phyloP scores from a whole-genome alignment of 2,329 filamentous ascomycete genomes.

The Fusarium tuaranense region DNA sequence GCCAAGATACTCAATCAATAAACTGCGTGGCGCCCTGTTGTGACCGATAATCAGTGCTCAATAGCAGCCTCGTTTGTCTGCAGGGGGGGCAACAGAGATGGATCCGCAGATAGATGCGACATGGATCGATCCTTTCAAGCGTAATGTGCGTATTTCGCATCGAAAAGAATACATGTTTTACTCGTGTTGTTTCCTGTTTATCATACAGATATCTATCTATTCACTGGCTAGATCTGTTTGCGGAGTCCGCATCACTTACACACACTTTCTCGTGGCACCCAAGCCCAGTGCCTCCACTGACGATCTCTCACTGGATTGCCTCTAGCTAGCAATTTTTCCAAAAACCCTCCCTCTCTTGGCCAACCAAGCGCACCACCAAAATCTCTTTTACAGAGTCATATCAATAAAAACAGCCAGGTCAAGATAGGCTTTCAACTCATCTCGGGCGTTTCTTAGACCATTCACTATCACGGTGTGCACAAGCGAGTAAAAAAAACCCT shows the following conservation, averaged over 20 bases:
- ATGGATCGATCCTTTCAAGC: not conserved
- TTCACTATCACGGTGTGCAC: not conserved
- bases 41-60: conserved; percentile 12
- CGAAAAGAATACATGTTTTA: not conserved
- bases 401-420: not conserved
- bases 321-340: conserved; percentile 36
- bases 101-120: not conserved
- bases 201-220: not conserved
- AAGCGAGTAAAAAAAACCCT: conserved; percentile 1
- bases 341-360: conserved; percentile 33
- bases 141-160: not conserved
- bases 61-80: conserved; percentile 11
- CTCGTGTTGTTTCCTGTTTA: not conserved
- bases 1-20: not conserved
- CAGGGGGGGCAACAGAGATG: not conserved
- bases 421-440: not conserved
- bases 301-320: conserved; percentile 24
- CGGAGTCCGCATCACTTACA: not conserved
- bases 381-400: conserved; percentile 17
- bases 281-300: conserved; percentile 21
- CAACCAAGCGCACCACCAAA: conserved; percentile 26
- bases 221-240: not conserved
- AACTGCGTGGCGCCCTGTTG: conserved; percentile 4
- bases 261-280: not conserved
- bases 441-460: too few species aligned